These are phyloP conservation scores for Candida ipomoeae DNA, from an alignment of 805 yeast genomes.

Conservation along the genomic window DNA sequence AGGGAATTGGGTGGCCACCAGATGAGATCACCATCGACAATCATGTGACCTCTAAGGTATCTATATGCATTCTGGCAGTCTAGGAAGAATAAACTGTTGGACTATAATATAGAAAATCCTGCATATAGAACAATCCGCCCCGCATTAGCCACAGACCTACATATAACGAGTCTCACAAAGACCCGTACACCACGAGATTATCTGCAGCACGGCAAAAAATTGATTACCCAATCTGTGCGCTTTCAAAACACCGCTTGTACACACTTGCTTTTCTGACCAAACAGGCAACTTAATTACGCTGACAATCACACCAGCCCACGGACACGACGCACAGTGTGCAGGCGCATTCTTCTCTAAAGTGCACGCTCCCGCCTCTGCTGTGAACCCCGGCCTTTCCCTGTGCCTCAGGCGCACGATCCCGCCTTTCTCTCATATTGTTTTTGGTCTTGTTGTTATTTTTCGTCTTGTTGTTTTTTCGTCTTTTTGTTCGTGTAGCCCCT, in stretches of 20 bases:
- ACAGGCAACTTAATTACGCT: constrained; percentile 2
- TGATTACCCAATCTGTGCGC: constrained; percentile 1
- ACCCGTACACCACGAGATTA: neutral
- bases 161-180: too few species aligned
- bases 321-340: neutral
- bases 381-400: neutral
- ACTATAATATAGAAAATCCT: too few species aligned
- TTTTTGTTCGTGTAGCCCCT: neutral
- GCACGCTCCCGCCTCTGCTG: neutral
- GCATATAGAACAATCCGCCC: too few species aligned
- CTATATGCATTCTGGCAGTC: too few species aligned
- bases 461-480: too few species aligned
- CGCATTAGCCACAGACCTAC: too few species aligned
- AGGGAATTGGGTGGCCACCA: too few species aligned
- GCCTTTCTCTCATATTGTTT: too few species aligned
- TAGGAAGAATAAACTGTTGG: too few species aligned
- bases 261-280: constrained; percentile 3
- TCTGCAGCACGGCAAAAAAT: neutral
- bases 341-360: neutral
- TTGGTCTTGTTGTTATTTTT: too few species aligned
- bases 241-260: constrained; percentile 3
- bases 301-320: neutral
- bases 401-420: neutral
- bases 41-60: too few species aligned
- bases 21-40: too few species aligned